These are phyloP conservation scores for Mycena metata DNA, from an alignment of 768 basidiomycete species.

Conservation along the genomic window DNA sequence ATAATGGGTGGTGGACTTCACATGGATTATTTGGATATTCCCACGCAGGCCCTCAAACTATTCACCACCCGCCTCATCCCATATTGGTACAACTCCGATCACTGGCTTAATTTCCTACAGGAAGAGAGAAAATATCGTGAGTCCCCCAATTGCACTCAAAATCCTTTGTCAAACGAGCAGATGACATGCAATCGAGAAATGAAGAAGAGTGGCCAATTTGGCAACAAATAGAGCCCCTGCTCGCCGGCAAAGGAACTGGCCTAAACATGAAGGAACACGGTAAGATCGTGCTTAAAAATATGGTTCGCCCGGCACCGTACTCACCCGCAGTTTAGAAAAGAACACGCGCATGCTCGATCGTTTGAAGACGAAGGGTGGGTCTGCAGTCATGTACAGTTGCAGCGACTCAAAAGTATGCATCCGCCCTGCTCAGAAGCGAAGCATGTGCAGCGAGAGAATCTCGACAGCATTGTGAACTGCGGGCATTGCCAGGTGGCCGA, in stretches of 20 bases:
- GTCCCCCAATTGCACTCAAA: too few species aligned
- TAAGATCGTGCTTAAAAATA: not conserved
- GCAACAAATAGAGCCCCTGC: too few species aligned
- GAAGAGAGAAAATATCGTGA: conserved; percentile 1
- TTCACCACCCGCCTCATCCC: not conserved
- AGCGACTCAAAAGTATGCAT: too few species aligned
- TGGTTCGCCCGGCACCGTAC: not conserved
- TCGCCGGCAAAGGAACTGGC: too few species aligned
- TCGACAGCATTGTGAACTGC: too few species aligned
- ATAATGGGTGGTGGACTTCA: not conserved
- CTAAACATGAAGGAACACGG: conserved; percentile 15
- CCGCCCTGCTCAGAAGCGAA: too few species aligned
- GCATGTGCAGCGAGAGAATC: too few species aligned
- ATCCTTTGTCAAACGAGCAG: too few species aligned
- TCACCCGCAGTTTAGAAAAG: conserved; percentile 14
- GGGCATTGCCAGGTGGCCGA: too few species aligned
- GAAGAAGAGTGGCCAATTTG: too few species aligned
- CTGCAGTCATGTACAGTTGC: too few species aligned
- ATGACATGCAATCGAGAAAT: too few species aligned
- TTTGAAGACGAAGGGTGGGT: not conserved
- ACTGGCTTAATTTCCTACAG: conserved; percentile 11
- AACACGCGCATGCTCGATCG: not conserved
- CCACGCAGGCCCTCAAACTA: not conserved
- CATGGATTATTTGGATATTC: conserved; percentile 24
- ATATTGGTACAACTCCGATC: conserved; percentile 17